These are phyloP conservation scores for Dovyalis caffra DNA, from an alignment of 345 rosid genomes.

Conservation along the genomic window DNA sequence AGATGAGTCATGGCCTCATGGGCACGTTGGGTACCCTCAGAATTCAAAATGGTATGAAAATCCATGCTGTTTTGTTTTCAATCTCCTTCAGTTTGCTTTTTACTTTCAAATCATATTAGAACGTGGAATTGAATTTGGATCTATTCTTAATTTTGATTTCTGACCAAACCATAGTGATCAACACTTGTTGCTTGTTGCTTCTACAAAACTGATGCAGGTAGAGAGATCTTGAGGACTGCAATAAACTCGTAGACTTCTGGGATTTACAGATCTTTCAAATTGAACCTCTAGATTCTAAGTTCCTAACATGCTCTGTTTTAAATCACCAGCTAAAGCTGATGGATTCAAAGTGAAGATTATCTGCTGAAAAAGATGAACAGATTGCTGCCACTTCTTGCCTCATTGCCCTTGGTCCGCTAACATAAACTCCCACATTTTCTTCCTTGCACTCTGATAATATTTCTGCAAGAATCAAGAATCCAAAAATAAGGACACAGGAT, in stretches of 20 bases:
- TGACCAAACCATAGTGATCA: background rate
- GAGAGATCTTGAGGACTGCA: background rate
- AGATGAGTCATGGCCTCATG: background rate
- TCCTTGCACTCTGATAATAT: slow-evolving; percentile 12
- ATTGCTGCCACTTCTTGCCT: slow-evolving; percentile 22
- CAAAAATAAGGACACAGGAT: background rate
- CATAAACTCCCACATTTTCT: slow-evolving; percentile 18
- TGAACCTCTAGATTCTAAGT: background rate
- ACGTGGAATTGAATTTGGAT: too few relatives aligned
- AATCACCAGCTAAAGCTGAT: slow-evolving; percentile 31
- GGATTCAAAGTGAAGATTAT: slow-evolving; percentile 25
- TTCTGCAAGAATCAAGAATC: slow-evolving; percentile 8
- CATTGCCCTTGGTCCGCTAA: slow-evolving; percentile 20
- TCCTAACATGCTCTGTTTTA: background rate
- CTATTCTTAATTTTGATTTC: background rate
- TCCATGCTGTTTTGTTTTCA: background rate
- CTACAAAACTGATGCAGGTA: background rate
- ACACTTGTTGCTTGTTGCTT: too few relatives aligned
- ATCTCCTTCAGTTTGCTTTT: background rate
- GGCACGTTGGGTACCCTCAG: background rate
- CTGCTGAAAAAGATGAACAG: slow-evolving; percentile 13
- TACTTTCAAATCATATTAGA: too few relatives aligned
- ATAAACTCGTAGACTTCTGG: background rate
- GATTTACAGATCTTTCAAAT: background rate
- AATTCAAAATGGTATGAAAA: background rate